Base-by-base conservation (phyloP, 306 rosid genomes). In the Sesbania bispinosa region DNA sequence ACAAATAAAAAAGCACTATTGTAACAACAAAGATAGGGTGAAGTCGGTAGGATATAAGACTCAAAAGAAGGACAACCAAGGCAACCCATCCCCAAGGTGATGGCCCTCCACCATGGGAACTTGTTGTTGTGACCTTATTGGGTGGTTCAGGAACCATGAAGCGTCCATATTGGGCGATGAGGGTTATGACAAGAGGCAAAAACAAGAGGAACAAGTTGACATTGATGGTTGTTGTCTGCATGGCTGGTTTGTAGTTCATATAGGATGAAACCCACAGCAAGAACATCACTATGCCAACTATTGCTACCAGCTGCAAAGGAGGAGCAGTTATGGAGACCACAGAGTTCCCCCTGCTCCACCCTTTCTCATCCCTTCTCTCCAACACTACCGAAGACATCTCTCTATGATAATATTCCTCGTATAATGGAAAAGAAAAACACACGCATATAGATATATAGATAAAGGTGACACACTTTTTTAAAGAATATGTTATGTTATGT, bases 311-410 rank as follows among this genome's bases (percentile, higher is more conserved):
- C 8, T 85, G 86, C 21, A 57, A 18, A 51, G 90, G 92, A 14
- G 87, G 89, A 20, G 68, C 66, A 15, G 89, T 60, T 38, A 80
- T 7, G 15, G 89, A 80, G 21, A 78, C 21, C 19, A 84, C 7
- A 1, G 85, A 71, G 65, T 69, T 83, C 38, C 77, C 93, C 39
- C 76, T 68, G n/a, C n/a, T n/a, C 88, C 88, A 79, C 14, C 82
- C 84, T 53, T 48, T 77, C 51, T 77, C 82, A 20, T 86, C 84
- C 9, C 73, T 89, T 48, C 66, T 81, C 38, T 88, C 87, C 7
- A 79, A 81, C 45, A 79, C 4, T 2, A 74, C 16, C 71, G 83
- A 72, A 58, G 87, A 85, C 96, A 89, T 84, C 23, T 11, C 6
- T 66, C 15, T 66, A 51, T 42, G 29, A n/a, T n/a, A n/a, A n/a